These are phyloP conservation scores for Papiliotrema nemorosa DNA, from an alignment of 1,284 basidiomycete species.

Conservation along the genomic window DNA sequence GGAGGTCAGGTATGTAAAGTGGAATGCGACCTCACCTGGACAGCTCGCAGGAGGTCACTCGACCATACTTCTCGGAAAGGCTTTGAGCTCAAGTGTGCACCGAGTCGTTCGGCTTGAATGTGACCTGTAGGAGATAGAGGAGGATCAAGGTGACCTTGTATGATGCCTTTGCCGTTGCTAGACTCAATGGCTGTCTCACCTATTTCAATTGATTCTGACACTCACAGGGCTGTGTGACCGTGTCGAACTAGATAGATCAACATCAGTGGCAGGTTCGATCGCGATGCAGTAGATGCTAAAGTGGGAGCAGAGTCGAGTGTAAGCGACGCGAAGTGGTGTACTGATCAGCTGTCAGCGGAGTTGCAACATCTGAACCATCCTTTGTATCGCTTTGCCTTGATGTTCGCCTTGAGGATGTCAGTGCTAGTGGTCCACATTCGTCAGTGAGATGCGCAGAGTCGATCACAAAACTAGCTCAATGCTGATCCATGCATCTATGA, in stretches of 20 bases:
- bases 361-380: too few relatives aligned
- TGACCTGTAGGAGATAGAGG: not conserved
- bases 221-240: slow-evolving; percentile 3
- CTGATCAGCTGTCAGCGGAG: too few relatives aligned
- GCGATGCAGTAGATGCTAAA: not conserved
- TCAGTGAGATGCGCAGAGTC: too few relatives aligned
- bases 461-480: too few relatives aligned
- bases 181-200: not conserved
- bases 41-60: not conserved
- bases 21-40: not conserved
- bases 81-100: not conserved
- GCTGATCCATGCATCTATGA: too few relatives aligned
- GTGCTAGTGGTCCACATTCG: too few relatives aligned
- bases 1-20: too few relatives aligned
- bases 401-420: too few relatives aligned
- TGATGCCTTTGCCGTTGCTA: not conserved
- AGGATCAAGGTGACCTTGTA: slow-evolving; percentile 5
- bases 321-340: too few relatives aligned
- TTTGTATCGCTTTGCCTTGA: too few relatives aligned
- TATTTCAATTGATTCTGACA: not conserved
- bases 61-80: not conserved
- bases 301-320: too few relatives aligned
- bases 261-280: not conserved
- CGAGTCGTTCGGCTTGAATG: not conserved
- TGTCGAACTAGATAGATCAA: slow-evolving; percentile 5